phyloP scores from a whole-genome alignment of 495 filamentous ascomycete species.

The Beverwykella pulmonaria region DNA sequence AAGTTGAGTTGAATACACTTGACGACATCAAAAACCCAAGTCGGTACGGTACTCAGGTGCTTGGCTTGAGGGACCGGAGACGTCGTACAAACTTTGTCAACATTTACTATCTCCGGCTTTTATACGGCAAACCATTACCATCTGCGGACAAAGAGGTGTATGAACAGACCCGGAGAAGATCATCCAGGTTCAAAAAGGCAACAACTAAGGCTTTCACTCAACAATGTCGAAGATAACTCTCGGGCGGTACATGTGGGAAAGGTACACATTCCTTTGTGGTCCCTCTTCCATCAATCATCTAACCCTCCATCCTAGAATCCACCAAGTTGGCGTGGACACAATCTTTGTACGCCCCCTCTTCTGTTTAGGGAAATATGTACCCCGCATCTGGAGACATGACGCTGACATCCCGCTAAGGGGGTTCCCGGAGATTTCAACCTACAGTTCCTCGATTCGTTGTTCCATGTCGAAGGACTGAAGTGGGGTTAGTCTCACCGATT shows the following conservation, averaged over 20 bases:
- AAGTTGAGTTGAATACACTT: no score
- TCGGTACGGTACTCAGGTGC: no score
- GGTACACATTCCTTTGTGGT: slow-evolving; percentile 17
- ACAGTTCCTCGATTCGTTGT: slow-evolving; percentile 46
- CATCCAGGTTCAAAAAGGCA: no score
- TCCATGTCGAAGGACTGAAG: slow-evolving; percentile 43
- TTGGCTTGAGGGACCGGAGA: no score
- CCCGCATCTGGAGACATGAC: not conserved
- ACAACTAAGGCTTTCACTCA: not conserved
- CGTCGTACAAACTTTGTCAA: no score
- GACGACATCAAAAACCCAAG: no score
- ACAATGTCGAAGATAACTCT: slow-evolving; percentile 43
- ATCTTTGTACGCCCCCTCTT: slow-evolving; percentile 40
- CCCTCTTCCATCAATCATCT: not conserved
- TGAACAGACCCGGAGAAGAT: no score
- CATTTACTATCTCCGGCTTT: no score
- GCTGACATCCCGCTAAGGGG: slow-evolving; percentile 18
- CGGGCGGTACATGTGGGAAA: slow-evolving; percentile 44
- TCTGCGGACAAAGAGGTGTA: no score
- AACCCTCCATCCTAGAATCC: slow-evolving; percentile 24
- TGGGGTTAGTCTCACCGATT: slow-evolving; percentile 33
- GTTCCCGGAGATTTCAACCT: slow-evolving; percentile 44
- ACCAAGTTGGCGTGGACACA: slow-evolving; percentile 43
- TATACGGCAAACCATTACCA: no score
- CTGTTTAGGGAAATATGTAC: not conserved